Percentiles rank a stretch among this genome's conserved stretches.
These are phyloP conservation scores for Abrus precatorius DNA, from an alignment of 306 rosid genomes.

Conservation along the genomic window DNA sequence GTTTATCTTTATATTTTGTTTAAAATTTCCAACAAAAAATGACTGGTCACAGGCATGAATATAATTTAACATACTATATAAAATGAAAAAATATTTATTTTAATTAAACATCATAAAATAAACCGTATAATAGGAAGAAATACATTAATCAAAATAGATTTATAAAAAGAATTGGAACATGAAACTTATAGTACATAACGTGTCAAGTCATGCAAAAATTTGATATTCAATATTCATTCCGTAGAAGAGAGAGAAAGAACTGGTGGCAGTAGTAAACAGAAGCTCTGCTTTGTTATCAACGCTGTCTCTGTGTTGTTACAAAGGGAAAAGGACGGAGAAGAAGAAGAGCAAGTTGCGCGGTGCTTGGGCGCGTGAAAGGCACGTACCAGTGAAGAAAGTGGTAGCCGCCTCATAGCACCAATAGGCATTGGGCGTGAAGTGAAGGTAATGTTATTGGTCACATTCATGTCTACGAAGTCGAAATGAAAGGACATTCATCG, in stretches of 20 bases:
- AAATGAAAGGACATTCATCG: background rate
- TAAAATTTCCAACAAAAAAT: too few species aligned
- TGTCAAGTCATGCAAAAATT: background rate
- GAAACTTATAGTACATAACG: too few species aligned
- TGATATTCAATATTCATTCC: background rate
- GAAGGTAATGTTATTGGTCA: too few species aligned
- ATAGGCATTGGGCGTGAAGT: background rate
- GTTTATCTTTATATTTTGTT: too few species aligned
- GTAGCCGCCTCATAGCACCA: constrained; percentile 49
- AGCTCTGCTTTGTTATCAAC: background rate
- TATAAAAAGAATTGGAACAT: too few species aligned
- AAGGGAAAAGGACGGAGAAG: background rate
- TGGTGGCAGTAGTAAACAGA: background rate
- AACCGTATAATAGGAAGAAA: too few species aligned
- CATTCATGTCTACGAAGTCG: background rate
- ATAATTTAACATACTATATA: too few species aligned
- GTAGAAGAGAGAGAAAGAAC: background rate
- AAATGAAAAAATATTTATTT: too few species aligned
- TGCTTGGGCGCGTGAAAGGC: constrained; percentile 35
- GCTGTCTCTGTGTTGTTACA: constrained; percentile 18
- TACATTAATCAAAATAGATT: too few species aligned
- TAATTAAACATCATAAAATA: too few species aligned
- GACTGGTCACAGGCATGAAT: too few species aligned
- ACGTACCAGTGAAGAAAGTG: constrained; percentile 26
- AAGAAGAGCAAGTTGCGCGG: background rate